A percentile compares a stretch with the other conserved stretches of the same genome.
phyloP scores from a whole-genome alignment of 768 basidiomycete species.

The Neoboletus magnificus region DNA sequence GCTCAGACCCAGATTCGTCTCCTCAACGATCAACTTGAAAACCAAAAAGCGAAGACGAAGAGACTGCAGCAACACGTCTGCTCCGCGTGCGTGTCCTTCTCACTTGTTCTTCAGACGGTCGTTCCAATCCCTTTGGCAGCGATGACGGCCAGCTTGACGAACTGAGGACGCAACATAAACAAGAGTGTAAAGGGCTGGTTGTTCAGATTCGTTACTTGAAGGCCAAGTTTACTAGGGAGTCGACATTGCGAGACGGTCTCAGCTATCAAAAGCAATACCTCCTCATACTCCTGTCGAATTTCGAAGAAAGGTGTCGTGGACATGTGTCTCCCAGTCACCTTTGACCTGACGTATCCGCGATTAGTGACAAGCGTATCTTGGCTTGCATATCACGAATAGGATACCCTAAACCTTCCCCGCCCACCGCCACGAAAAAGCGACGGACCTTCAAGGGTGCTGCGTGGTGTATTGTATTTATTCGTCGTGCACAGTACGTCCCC shows the following conservation, averaged over 20 bases:
- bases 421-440: constrained; percentile 37
- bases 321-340: background rate
- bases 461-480: constrained; percentile 59
- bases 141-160: constrained; percentile 52
- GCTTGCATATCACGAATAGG: constrained; percentile 76
- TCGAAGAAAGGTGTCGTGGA: constrained; percentile 61
- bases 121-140: constrained; percentile 30
- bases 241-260: constrained; percentile 70
- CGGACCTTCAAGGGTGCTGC: constrained; percentile 57
- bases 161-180: constrained; percentile 67
- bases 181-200: constrained; percentile 87
- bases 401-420: constrained; percentile 47
- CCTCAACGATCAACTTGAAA: constrained; percentile 63
- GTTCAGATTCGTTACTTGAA: constrained; percentile 91
- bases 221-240: constrained; percentile 85
- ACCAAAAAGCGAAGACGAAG: constrained; percentile 40
- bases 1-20: constrained; percentile 60
- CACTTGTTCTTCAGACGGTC: background rate
- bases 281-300: constrained; percentile 62
- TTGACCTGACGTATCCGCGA: constrained; percentile 1
- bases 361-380: constrained; percentile 66
- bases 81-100: constrained; percentile 43
- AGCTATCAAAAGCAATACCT: constrained; percentile 89
- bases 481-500: constrained; percentile 55
- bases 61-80: constrained; percentile 56